A percentile compares a stretch with the other conserved stretches of the same genome.
Conservation (phyloP, 2,329 filamentous ascomycete species). For the Fusarium graminum region DNA sequence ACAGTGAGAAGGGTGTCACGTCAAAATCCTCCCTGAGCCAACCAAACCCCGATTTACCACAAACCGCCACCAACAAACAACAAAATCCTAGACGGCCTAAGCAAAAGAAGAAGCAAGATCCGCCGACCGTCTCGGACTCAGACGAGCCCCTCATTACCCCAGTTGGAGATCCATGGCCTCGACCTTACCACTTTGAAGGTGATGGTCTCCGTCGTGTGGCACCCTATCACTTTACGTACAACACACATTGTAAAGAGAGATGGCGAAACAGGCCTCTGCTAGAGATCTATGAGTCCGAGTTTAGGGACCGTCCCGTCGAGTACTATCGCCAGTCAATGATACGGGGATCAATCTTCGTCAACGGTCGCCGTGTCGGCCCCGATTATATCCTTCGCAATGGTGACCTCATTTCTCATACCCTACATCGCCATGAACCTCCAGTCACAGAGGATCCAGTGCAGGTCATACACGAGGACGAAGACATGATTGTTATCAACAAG, state of each 20-base stretch:
- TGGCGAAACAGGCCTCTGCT: constrained; percentile 87
- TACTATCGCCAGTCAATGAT: constrained; percentile 93
- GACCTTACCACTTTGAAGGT: constrained; percentile 83
- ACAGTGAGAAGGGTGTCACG: constrained; percentile 26
- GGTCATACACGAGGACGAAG: constrained; percentile 90
- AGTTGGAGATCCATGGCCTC: constrained; percentile 60
- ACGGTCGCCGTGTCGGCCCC: constrained; percentile 77
- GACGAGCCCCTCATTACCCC: constrained; percentile 52
- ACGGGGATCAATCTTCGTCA: constrained; percentile 81
- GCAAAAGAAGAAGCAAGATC: constrained; percentile 36
- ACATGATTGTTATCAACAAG: constrained; percentile 97
- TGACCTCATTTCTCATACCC: constrained; percentile 89
- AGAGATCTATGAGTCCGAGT: constrained; percentile 92
- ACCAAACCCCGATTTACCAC: constrained; percentile 26
- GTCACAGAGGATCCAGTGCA: constrained; percentile 84
- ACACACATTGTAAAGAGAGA: constrained; percentile 92
- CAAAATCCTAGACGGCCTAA: constrained; percentile 32
- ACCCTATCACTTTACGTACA: constrained; percentile 94
- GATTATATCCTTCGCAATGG: constrained; percentile 86
- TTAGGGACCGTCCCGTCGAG: constrained; percentile 84
- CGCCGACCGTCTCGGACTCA: constrained; percentile 38
- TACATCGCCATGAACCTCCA: constrained; percentile 95
- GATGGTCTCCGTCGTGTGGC: constrained; percentile 82
- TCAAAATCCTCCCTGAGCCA: constrained; percentile 22
- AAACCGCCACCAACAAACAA: constrained; percentile 19